Base-by-base conservation (phyloP, 768 basidiomycete species). In the Lanmaoa pseudosensibilis region DNA sequence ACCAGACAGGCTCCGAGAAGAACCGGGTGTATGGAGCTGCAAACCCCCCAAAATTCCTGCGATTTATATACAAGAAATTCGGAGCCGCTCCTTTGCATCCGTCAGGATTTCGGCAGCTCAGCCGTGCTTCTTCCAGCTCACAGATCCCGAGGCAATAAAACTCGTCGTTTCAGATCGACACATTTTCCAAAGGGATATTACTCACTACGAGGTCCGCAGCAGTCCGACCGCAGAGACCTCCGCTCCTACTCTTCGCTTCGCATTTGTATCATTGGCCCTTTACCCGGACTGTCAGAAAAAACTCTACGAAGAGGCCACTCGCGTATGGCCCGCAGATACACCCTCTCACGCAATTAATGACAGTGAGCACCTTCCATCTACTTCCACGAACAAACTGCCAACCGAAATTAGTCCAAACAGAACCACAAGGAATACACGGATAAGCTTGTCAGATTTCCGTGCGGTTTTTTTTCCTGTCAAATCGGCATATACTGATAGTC, bases 251-350 rank as follows among this genome's bases (percentile, higher is more conserved):
- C 68, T 81, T 4, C 69, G 70, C 38, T 81, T 81, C 54, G 71
- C 75, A 1, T 54, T 82, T 15, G 68, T 63, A 0, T 68, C 80
- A 12, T 66, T 85, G 10, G 83, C 83, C 5, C 68, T 83, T 13
- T 67, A 83, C 59, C 81, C 82, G 3, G 78, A 79, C 1, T 70
- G 71, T 33, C 83, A 85, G 60, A 65, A 75, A 27, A 78, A 73
- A 52, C 59, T 84, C 0, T 76, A 74, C 46, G 71, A 78, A 34
- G 80, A 83, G 51, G 64, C 74, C 6, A 34, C 49, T 8, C 52
- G 46, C 16, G 40, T 78, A n/a, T 81, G 80, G 76, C 78, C 79
- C 12, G 59, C 69, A 5, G 73, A 71, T 16, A 50, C 52, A 8
- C n/a, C 70, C 78, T 8, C 58, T 66, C 13, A 46, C 61, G 11